These are phyloP conservation scores for Dothiorella sarmentorum DNA, from an alignment of 2,329 filamentous ascomycete species.

Conservation along the genomic window DNA sequence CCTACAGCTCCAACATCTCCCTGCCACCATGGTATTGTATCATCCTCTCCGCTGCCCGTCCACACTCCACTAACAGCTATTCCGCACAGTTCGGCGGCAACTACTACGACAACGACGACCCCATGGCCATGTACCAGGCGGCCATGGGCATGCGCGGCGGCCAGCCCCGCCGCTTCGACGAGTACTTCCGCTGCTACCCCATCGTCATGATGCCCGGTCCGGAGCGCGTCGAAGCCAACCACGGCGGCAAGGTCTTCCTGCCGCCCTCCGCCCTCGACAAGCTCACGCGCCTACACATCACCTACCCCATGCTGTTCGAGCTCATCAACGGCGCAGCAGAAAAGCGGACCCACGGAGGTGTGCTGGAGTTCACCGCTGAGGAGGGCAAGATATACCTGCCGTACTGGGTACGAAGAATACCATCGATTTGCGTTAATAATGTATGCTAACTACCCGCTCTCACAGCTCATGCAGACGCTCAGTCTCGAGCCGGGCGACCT, in stretches of 20 bases:
- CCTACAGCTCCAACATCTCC: not conserved
- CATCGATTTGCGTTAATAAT: not conserved
- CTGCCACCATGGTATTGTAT: conserved; percentile 32
- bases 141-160: conserved; percentile 51
- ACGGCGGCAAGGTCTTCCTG: conserved; percentile 95
- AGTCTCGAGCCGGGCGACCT: conserved; percentile 88
- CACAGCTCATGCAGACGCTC: conserved; percentile 88
- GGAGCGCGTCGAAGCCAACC: conserved; percentile 85
- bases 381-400: conserved; percentile 95
- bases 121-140: conserved; percentile 52
- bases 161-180: conserved; percentile 78
- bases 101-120: conserved; percentile 53
- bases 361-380: conserved; percentile 95
- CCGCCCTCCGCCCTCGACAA: conserved; percentile 97
- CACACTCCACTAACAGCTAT: conserved; percentile 23
- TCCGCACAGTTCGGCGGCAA: conserved; percentile 38
- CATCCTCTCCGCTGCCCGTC: conserved; percentile 20
- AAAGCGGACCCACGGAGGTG: conserved; percentile 85
- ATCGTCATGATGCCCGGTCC: conserved; percentile 89
- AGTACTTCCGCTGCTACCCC: conserved; percentile 97
- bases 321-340: conserved; percentile 72
- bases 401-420: conserved; percentile 78
- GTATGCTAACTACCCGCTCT: conserved; percentile 20
- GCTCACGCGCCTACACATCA: conserved; percentile 90
- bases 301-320: conserved; percentile 97